Conservation (phyloP, 306 rosid species). For the Sesbania bispinosa region DNA sequence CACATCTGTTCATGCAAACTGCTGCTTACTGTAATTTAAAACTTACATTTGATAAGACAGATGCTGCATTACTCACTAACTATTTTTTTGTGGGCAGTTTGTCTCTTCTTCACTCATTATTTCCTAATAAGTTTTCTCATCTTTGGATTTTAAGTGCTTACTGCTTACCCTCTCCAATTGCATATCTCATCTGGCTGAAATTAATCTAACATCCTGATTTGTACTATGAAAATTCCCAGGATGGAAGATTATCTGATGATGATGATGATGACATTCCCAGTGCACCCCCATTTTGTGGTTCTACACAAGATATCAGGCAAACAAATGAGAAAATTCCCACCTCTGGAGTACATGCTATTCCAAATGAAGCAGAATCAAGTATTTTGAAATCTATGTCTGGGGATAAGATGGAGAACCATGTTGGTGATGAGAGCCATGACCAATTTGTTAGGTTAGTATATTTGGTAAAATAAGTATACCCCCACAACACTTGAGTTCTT, state of each 20-base stretch:
- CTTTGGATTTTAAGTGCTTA: constrained; percentile 10
- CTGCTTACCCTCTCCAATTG: background rate
- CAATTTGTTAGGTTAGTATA: constrained; percentile 61
- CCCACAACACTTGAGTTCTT: background rate
- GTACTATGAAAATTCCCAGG: constrained; percentile 34
- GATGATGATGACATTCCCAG: constrained; percentile 68
- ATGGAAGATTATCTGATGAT: constrained; percentile 59
- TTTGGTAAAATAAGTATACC: background rate
- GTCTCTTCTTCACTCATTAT: constrained; percentile 4
- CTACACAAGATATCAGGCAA: constrained; percentile 57
- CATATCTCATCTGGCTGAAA: constrained; percentile 12
- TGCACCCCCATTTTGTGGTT: constrained; percentile 81
- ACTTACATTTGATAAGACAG: background rate
- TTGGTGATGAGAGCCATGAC: constrained; percentile 38
- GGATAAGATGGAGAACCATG: constrained; percentile 32
- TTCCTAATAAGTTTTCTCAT: background rate
- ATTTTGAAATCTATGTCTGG: constrained; percentile 27
- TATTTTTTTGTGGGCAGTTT: background rate
- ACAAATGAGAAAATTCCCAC: constrained; percentile 36
- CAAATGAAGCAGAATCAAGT: constrained; percentile 28
- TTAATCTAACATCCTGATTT: constrained; percentile 37
- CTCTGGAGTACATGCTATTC: constrained; percentile 32
- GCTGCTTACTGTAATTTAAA: background rate
- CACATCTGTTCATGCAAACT: background rate
- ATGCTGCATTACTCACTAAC: background rate